phyloP scores from a whole-genome alignment of 345 rosid genomes.

The Abelmoschus esculentus region DNA sequence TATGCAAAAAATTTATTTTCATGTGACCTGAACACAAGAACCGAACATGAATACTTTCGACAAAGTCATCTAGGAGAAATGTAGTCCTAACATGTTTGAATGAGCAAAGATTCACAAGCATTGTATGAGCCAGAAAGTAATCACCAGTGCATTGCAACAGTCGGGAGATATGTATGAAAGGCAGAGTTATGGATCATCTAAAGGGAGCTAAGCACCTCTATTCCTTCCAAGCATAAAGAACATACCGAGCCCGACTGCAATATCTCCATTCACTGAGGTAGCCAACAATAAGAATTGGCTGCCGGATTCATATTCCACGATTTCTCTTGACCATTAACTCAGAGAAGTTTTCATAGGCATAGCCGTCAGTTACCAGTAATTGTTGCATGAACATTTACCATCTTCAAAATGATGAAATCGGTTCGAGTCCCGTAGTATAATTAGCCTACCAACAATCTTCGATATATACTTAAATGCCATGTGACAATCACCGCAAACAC shows the following conservation, averaged over 20 bases:
- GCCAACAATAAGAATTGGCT: neutral
- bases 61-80: too few relatives aligned
- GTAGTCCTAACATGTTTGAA: too few relatives aligned
- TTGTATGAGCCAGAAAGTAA: neutral
- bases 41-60: too few relatives aligned
- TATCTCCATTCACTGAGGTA: neutral
- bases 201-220: neutral
- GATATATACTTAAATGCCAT: constrained; percentile 77
- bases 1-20: too few relatives aligned
- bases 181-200: neutral
- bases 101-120: too few relatives aligned
- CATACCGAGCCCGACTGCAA: neutral
- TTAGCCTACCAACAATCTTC: constrained; percentile 46
- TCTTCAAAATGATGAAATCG: constrained; percentile 85
- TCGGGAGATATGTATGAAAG: neutral
- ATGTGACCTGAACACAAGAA: too few relatives aligned
- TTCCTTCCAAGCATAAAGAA: neutral
- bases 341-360: neutral
- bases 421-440: constrained; percentile 70
- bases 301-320: neutral
- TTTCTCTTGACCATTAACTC: neutral
- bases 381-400: constrained; percentile 71
- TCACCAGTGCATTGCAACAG: neutral
- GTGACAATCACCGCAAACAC: constrained; percentile 86
- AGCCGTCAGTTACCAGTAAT: constrained; percentile 54